These are phyloP conservation scores for Cladosporium sphaerospermum DNA, from an alignment of 2,329 filamentous ascomycete genomes.

Conservation along the genomic window DNA sequence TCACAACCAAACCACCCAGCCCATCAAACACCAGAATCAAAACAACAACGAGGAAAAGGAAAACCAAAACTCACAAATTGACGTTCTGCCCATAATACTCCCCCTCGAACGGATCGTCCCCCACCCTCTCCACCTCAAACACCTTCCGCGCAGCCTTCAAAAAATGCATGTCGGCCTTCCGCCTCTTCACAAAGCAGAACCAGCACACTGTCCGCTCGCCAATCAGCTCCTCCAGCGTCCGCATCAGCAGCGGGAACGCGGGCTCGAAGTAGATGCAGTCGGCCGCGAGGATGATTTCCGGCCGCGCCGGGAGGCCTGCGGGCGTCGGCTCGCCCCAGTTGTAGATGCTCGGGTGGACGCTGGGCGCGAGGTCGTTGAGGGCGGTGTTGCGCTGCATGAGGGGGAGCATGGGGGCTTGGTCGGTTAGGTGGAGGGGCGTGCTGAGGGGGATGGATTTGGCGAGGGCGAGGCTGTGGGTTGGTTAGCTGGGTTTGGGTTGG, in stretches of 20 bases:
- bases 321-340: slow-evolving; percentile 61
- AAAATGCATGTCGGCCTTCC: slow-evolving; percentile 58
- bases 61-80: slow-evolving; percentile 38
- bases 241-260: slow-evolving; percentile 78
- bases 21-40: background rate
- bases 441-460: slow-evolving; percentile 51
- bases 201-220: slow-evolving; percentile 60
- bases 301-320: slow-evolving; percentile 46
- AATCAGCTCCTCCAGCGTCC: slow-evolving; percentile 70
- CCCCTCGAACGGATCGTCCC: slow-evolving; percentile 44
- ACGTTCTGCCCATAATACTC: slow-evolving; percentile 44
- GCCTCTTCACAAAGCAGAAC: slow-evolving; percentile 93
- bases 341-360: slow-evolving; percentile 47
- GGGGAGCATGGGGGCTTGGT: slow-evolving; percentile 76
- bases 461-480: slow-evolving; percentile 45
- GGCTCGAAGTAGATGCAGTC: slow-evolving; percentile 98
- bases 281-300: slow-evolving; percentile 82
- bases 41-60: background rate
- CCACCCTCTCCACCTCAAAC: slow-evolving; percentile 42
- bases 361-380: slow-evolving; percentile 53
- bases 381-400: slow-evolving; percentile 82
- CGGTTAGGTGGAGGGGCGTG: slow-evolving; percentile 68
- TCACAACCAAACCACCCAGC: too few species aligned
- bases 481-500: too few species aligned
- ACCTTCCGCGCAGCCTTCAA: slow-evolving; percentile 46